phyloP scores from a whole-genome alignment of 257 asterid species.

The Salvia splendens region DNA sequence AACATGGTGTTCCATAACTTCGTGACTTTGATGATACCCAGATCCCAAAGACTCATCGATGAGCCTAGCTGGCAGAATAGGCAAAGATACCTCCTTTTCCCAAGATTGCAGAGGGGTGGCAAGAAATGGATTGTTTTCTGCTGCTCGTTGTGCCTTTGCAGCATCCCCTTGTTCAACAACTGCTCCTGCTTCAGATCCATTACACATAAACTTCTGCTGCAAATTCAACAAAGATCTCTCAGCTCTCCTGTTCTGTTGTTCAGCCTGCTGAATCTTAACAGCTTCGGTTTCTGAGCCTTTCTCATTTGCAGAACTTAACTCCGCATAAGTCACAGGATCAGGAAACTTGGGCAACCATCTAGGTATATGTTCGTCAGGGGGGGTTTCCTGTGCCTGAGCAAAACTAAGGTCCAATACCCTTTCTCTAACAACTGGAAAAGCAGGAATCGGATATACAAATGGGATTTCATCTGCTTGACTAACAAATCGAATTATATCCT shows the following conservation, averaged over 20 bases:
- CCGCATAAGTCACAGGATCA: conserved; percentile 42
- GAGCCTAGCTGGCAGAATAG: conserved; percentile 54
- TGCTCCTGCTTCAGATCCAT: conserved; percentile 49
- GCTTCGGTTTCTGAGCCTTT: conserved; percentile 36
- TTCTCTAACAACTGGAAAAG: conserved; percentile 62
- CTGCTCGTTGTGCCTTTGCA: conserved; percentile 43
- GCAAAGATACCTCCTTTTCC: conserved; percentile 59
- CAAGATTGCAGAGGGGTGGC: conserved; percentile 60
- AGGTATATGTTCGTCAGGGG: conserved; percentile 64
- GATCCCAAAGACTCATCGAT: conserved; percentile 39
- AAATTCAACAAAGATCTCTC: conserved; percentile 44
- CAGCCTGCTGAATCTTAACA: conserved; percentile 38
- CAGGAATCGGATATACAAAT: conserved; percentile 59
- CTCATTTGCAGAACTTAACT: conserved; percentile 33
- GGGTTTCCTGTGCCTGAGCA: conserved; percentile 47
- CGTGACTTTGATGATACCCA: conserved; percentile 37
- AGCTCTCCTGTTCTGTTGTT: conserved; percentile 37
- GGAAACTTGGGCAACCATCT: conserved; percentile 70
- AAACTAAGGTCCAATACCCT: conserved; percentile 46
- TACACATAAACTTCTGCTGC: conserved; percentile 42
- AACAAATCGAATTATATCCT: conserved; percentile 52
- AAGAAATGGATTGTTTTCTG: conserved; percentile 66
- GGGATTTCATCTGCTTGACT: conserved; percentile 64
- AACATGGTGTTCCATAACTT: conserved; percentile 39
- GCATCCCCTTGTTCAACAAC: conserved; percentile 44